Percentiles rank a stretch among this genome's conserved stretches.
These are phyloP conservation scores for Xylariaceae sp. DNA, from an alignment of 2,329 filamentous ascomycete species.

Conservation along the genomic window DNA sequence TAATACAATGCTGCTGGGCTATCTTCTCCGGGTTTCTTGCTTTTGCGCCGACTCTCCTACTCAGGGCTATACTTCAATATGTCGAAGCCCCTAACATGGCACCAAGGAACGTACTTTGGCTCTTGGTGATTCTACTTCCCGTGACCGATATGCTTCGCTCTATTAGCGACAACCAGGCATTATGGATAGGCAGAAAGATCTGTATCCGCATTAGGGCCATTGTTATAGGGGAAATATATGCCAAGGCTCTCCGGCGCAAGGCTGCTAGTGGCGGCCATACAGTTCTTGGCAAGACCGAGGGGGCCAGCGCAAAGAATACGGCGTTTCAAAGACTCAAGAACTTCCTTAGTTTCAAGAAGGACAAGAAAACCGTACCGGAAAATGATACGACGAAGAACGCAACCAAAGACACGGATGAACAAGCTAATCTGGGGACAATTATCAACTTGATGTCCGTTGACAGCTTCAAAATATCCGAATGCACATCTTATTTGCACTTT, in stretches of 20 bases:
- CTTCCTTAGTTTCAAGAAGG: constrained; percentile 57
- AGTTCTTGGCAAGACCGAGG: constrained; percentile 57
- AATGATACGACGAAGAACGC: constrained; percentile 31
- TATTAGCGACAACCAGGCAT: constrained; percentile 74
- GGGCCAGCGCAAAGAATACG: constrained; percentile 38
- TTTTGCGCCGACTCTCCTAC: constrained; percentile 84
- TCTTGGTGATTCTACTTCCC: constrained; percentile 88
- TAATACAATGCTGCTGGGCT: constrained; percentile 78
- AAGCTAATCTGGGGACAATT: constrained; percentile 94
- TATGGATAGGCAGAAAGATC: constrained; percentile 92
- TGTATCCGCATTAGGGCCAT: constrained; percentile 91
- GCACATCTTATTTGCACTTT: constrained; percentile 93
- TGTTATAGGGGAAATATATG: constrained; percentile 95
- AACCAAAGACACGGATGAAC: constrained; percentile 53
- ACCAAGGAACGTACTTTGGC: constrained; percentile 86
- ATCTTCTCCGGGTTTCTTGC: constrained; percentile 75
- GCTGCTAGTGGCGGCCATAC: constrained; percentile 75
- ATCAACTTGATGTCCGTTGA: constrained; percentile 99
- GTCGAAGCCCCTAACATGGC: constrained; percentile 76
- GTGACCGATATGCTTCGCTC: constrained; percentile 78
- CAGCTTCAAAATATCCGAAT: constrained; percentile 96
- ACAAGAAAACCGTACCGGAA: constrained; percentile 40
- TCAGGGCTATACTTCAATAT: constrained; percentile 89
- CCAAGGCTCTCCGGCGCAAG: constrained; percentile 88
- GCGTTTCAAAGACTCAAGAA: constrained; percentile 50